Conservation (phyloP, 2,329 filamentous ascomycete species). For the Colletotrichum tamarilloi region DNA sequence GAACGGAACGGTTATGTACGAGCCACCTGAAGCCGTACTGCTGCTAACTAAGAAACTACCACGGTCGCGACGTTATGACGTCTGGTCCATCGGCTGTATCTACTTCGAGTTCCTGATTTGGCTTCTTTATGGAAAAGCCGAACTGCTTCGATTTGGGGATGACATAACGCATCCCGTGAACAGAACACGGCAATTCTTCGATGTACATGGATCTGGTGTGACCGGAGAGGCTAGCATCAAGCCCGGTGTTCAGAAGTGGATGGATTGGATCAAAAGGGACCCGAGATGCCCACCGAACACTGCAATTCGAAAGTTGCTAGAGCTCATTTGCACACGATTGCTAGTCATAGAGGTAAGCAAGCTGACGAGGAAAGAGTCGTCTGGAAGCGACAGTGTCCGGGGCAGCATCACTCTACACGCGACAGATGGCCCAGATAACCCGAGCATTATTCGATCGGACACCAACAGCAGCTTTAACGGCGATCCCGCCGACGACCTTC, state of each 20-base stretch:
- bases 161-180: not conserved
- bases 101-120: constrained; percentile 44
- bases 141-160: not conserved
- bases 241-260: not conserved
- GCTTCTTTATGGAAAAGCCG: constrained; percentile 39
- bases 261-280: not conserved
- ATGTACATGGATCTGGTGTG: not conserved
- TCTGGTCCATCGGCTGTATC: constrained; percentile 46
- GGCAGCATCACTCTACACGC: not conserved
- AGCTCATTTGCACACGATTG: not conserved
- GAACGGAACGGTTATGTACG: constrained; percentile 3
- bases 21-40: constrained; percentile 11
- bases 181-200: constrained; percentile 3
- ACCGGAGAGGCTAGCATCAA: not conserved
- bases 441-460: not conserved
- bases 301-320: not conserved
- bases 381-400: not conserved
- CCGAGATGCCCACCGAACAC: not conserved
- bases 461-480: not conserved
- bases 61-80: constrained; percentile 41
- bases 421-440: not conserved
- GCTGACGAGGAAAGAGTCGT: not conserved
- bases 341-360: not conserved
- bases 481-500: not conserved
- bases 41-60: not conserved